Conservation (phyloP, 1,284 basidiomycete genomes). For the Phaffia rhodozyma region DNA sequence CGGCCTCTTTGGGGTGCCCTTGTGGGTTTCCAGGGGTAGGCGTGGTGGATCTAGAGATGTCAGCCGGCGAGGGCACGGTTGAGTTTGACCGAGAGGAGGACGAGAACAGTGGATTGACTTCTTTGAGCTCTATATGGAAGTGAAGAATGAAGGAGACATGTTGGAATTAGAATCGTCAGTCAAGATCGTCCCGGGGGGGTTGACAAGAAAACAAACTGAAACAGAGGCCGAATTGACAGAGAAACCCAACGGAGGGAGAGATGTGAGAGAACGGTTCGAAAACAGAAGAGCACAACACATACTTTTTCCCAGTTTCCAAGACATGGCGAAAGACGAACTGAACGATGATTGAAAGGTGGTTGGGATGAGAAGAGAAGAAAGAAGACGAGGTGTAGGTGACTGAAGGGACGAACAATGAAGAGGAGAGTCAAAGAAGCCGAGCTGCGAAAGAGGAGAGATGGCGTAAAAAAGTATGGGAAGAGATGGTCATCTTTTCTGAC, state of each 20-base stretch:
- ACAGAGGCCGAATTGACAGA: background rate
- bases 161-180: background rate
- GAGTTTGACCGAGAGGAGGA: constrained; percentile 26
- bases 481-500: too few species aligned
- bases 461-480: background rate
- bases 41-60: constrained; percentile 32
- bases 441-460: background rate
- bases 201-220: background rate
- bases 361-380: background rate
- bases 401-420: background rate
- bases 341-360: background rate
- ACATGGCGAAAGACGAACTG: constrained; percentile 25
- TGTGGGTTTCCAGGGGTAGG: constrained; percentile 36
- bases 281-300: constrained; percentile 19
- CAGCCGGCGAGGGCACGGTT: background rate
- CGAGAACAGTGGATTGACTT: constrained; percentile 9
- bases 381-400: background rate
- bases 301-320: constrained; percentile 42
- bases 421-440: background rate
- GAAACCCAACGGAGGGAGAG: background rate
- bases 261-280: background rate
- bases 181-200: background rate
- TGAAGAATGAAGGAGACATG: background rate
- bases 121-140: constrained; percentile 10
- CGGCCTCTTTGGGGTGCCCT: constrained; percentile 20